A percentile compares a stretch with the other conserved stretches of the same genome.
These are phyloP conservation scores for Centella asiatica DNA, from an alignment of 129 eudicot genomes.

Conservation along the genomic window DNA sequence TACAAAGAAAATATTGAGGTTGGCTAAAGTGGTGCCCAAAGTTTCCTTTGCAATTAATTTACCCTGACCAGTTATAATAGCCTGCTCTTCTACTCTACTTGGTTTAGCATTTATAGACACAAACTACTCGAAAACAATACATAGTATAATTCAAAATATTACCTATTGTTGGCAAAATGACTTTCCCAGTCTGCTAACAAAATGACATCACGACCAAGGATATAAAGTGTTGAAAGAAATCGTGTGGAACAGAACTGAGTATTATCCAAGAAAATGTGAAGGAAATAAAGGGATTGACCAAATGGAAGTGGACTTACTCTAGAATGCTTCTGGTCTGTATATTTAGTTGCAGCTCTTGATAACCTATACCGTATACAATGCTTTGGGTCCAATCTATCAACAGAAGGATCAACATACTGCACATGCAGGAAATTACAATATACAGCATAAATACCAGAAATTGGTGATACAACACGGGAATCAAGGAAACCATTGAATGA, in stretches of 20 bases:
- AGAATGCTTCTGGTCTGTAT: constrained; percentile 77
- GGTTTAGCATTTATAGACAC: too few relatives aligned
- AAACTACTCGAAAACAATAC: too few relatives aligned
- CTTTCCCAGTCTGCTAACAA: neutral
- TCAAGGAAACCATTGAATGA: neutral
- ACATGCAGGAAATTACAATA: constrained; percentile 14
- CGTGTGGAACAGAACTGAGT: neutral
- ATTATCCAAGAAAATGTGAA: neutral
- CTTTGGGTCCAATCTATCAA: constrained; percentile 69
- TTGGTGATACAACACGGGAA: neutral
- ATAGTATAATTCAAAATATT: too few relatives aligned
- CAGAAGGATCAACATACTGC: constrained; percentile 85
- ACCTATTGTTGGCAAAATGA: too few relatives aligned
- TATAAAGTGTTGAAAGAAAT: neutral
- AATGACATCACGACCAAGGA: neutral
- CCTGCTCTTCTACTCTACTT: too few relatives aligned
- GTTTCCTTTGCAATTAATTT: too few relatives aligned
- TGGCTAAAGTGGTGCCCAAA: too few relatives aligned
- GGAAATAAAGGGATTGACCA: neutral
- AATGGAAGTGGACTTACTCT: constrained; percentile 42
- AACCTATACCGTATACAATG: constrained; percentile 58
- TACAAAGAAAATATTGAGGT: too few relatives aligned
- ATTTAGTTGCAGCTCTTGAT: constrained; percentile 76
- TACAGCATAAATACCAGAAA: constrained; percentile 5
- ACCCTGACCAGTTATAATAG: too few relatives aligned